phyloP scores from a whole-genome alignment of 139 green algal species.

The Coelastrella sp. region DNA sequence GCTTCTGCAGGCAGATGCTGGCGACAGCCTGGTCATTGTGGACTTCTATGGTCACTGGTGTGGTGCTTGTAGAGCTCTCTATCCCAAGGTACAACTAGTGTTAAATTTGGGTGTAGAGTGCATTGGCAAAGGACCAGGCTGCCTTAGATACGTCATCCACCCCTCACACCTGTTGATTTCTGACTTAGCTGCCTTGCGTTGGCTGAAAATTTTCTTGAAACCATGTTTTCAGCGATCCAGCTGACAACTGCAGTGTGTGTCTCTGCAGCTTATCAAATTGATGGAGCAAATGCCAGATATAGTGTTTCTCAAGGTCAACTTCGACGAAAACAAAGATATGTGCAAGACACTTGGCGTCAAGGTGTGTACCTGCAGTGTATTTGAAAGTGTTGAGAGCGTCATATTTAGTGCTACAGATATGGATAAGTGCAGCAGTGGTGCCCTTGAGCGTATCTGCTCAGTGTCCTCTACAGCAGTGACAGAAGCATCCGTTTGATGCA shows the following conservation, averaged over 20 bases:
- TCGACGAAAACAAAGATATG: conserved; percentile 90
- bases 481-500: no score
- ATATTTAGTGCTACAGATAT: no score
- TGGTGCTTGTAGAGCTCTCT: conserved; percentile 89
- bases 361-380: conserved; percentile 20
- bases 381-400: not conserved
- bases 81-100: conserved; percentile 90
- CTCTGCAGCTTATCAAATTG: conserved; percentile 70
- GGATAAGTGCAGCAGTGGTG: no score
- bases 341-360: conserved; percentile 86
- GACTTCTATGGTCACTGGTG: conserved; percentile 96
- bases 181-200: no score
- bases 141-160: no score
- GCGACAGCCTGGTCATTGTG: conserved; percentile 89
- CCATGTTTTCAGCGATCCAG: not conserved
- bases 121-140: no score
- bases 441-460: no score
- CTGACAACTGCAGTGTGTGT: not conserved
- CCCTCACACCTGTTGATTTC: no score
- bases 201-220: not conserved
- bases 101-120: no score
- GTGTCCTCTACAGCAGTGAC: no score
- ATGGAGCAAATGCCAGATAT: conserved; percentile 77
- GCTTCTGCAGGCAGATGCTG: conserved; percentile 60
- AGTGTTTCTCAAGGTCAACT: conserved; percentile 89